A percentile compares a stretch with the other conserved stretches of the same genome.
Evolutionary conservation across 2,329 filamentous ascomycete genomes (phyloP).

Genomic region (Pseudogymnoascus sp.): DNA sequence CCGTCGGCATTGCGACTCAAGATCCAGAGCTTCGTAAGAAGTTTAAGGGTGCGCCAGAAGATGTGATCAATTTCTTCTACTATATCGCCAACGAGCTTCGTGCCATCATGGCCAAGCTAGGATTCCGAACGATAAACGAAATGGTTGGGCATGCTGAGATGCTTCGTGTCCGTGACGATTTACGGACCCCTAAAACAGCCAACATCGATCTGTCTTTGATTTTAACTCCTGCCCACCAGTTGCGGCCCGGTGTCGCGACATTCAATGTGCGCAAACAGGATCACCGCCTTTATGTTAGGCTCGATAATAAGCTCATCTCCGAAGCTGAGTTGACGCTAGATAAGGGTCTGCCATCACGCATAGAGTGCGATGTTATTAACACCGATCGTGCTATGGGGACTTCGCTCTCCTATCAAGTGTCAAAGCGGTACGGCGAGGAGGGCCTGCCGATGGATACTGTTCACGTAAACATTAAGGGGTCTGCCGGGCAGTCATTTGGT

Average conservation of each 20-base stretch:
- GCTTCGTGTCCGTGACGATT: constrained; percentile 77
- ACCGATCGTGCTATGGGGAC: constrained; percentile 91
- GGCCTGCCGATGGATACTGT: constrained; percentile 89
- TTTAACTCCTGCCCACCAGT: constrained; percentile 88
- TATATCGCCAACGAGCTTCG: constrained; percentile 93
- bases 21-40: constrained; percentile 92
- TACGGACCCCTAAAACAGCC: constrained; percentile 79
- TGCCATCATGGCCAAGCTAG: constrained; percentile 93
- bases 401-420: constrained; percentile 92
- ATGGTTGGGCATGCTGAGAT: constrained; percentile 93
- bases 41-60: constrained; percentile 85
- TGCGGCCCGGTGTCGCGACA: constrained; percentile 86
- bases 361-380: constrained; percentile 94
- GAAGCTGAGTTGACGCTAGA: constrained; percentile 92
- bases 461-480: constrained; percentile 93
- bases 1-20: constrained; percentile 91
- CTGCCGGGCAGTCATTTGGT: constrained; percentile 93
- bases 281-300: constrained; percentile 81
- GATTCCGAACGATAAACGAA: constrained; percentile 91
- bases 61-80: constrained; percentile 99
- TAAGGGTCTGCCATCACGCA: constrained; percentile 84
- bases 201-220: constrained; percentile 92
- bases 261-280: constrained; percentile 99
- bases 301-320: constrained; percentile 95
- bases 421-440: constrained; percentile 80